phyloP scores from a whole-genome alignment of 2,329 filamentous ascomycete species.

The Cephalotrichum gorgonifer region DNA sequence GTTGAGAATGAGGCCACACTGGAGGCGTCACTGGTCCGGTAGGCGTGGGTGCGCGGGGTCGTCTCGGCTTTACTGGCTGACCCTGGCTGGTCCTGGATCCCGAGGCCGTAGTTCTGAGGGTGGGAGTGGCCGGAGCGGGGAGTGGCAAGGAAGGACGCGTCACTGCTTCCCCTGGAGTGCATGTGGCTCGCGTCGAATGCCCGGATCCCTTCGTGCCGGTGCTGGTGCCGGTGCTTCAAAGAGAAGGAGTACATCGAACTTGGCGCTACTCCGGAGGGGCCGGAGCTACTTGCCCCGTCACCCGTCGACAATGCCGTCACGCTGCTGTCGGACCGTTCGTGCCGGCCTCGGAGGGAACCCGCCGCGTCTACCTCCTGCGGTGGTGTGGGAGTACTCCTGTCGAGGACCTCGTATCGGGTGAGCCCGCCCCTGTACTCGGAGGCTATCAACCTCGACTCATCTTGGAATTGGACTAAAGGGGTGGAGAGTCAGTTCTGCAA shows the following conservation, averaged over 20 bases:
- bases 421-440: slow-evolving; percentile 79
- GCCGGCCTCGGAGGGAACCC: slow-evolving; percentile 5
- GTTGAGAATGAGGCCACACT: slow-evolving; percentile 26
- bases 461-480: slow-evolving; percentile 61
- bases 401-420: slow-evolving; percentile 51
- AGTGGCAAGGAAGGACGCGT: neutral
- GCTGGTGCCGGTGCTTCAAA: too few relatives aligned
- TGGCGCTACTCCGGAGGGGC: neutral
- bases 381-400: neutral
- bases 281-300: neutral
- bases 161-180: neutral
- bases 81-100: neutral
- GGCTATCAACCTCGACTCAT: slow-evolving; percentile 83
- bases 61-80: neutral
- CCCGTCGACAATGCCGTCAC: neutral
- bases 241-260: neutral
- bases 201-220: neutral
- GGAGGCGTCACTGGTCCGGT: slow-evolving; percentile 25
- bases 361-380: neutral
- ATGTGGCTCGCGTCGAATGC: neutral
- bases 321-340: slow-evolving; percentile 11
- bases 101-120: neutral
- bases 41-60: slow-evolving; percentile 1
- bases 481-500: neutral
- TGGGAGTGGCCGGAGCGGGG: neutral